Base-by-base conservation (phyloP, 169 alveolate species). In the Plasmodium coatneyi region DNA sequence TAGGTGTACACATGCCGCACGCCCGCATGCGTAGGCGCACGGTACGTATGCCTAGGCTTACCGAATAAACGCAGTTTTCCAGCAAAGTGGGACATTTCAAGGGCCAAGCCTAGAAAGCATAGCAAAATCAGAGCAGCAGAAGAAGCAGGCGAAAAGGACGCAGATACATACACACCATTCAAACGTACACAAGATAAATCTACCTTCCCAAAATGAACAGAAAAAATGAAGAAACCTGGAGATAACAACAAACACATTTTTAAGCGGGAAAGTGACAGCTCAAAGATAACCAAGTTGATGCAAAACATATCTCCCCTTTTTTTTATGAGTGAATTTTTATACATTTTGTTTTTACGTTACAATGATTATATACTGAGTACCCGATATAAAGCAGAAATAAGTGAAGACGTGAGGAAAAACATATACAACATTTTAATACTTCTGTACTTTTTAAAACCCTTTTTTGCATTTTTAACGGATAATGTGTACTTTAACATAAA, bases 251-350 rank as follows among this genome's bases (percentile, higher is more conserved):
- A 84, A 84, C 28, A 84, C 78, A 74, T 84, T 84, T 84, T 84
- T 84, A 84, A 84, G 79, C 76, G 84, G 80, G 84, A 49, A 72
- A 34, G 34, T 54, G 93, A 84, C 28, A 52, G 39, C 60, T 84
- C 93, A 46, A 84, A 84, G 71, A 76, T 76, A 84, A 54, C n/a
- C 14, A 72, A 49, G 70, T 54, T 74, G 54, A 76, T 84, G 79
- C 39, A 71, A 46, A 84, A 84, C 43, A 84, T 84, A 46, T 84
- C 93, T 1, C 93, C 93, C 9, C 84, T 84, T 41, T 84, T 84
- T 84, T 84, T 72, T 84, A 84, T 84, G 84, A 84, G 93, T 46
- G 93, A 84, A 46, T 84, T 84, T 84, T 22, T 84, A 72, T 84
- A 84, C 79, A 84, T 84, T 46, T 34, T 84, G 16, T 84, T 84